Evolutionary conservation across 495 filamentous ascomycete genomes (phyloP), one percentile per base, ranked within the genome.

Genomic region (Annulohypoxylon maeteangense): DNA sequence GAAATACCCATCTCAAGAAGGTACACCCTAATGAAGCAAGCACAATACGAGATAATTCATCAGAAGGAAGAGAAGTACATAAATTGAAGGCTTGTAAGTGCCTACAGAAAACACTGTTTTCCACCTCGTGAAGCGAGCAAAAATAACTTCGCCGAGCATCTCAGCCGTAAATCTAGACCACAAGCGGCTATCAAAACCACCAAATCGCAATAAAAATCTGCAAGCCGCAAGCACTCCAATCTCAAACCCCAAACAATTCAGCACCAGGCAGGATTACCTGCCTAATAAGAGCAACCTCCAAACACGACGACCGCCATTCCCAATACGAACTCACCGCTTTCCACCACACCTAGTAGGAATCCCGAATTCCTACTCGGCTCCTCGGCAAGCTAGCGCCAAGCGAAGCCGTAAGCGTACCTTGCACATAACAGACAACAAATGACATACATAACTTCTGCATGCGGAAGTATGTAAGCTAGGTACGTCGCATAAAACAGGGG

Each of bases 401-500:
- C 45, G 45, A 48, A 2, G n/a, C 40, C 16, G n/a, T 40, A 40
- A 4, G n/a, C 40, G 40, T 44, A 44, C 40, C 40, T 44, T 44
- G 40, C 40, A 44, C 20, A 20, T 40, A 4, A 6, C 16, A 44
- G 10, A 6, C 20, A 18, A 16, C 16, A 20, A 0, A 44, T 44
- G 40, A 51, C 23, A 27, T 51, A 51, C 23, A 51, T 51, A 51
- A n/a, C n/a, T n/a, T n/a, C n/a, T n/a, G n/a, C n/a, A n/a, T n/a
- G n/a, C n/a, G n/a, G n/a, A n/a, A n/a, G n/a, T n/a, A n/a, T n/a
- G n/a, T n/a, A n/a, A n/a, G n/a, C n/a, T n/a, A n/a, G n/a, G n/a
- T n/a, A n/a, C n/a, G n/a, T 48, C 23, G 68, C 68, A 65, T 65
- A 53, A 65, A 62, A 23, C 47, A 66, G 62, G 68, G 54, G 68